Evolutionary conservation across 768 basidiomycete species (phyloP), one percentile per base, ranked within the genome.

Genomic region (Rhodotorula taiwanensis): DNA sequence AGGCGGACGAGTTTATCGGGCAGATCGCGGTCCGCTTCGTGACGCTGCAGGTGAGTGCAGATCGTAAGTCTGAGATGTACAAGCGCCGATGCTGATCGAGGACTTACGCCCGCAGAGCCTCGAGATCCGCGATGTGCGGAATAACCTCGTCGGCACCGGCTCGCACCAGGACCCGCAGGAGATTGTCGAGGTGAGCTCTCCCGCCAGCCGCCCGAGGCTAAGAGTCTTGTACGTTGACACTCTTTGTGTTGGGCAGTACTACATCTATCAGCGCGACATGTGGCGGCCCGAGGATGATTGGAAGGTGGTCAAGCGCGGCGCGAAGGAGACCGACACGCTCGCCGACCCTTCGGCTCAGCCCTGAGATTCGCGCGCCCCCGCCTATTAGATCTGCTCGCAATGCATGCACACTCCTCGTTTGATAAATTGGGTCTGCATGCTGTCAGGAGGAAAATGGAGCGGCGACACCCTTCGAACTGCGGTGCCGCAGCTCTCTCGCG

Each of bases 231-330:
- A n/a, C n/a, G n/a, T n/a, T n/a, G n/a, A n/a, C n/a, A n/a, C n/a
- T n/a, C n/a, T n/a, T n/a, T n/a, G n/a, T n/a, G 20, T 1, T 13
- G 2, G 10, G 34, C 60, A 67, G 66, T 62, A 62, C 66, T 52
- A 44, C 42, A 53, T 67, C 25, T 63, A 62, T 54, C 66, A 67
- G 55, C 66, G 66, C 3, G 66, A 67, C 43, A 67, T 67, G 66
- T 67, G 66, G 66, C 58, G 66, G 21, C 61, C 61, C 6, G 66
- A 67, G 36, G 66, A 67, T 34, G 57, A 67, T 9, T 67, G 66
- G 66, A 55, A 49, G 50, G 49, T 53, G 43, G 58, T 67, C 28
- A 67, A 63, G 56, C 55, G 53, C 49, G 58, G 52, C 34, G 63
- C 63, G 23, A 50, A 50, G 53, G 63, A 64, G 52, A 64, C 63